These are phyloP conservation scores for Picea sitchensis DNA, from an alignment of 75 land plant genomes.

Conservation along the genomic window DNA sequence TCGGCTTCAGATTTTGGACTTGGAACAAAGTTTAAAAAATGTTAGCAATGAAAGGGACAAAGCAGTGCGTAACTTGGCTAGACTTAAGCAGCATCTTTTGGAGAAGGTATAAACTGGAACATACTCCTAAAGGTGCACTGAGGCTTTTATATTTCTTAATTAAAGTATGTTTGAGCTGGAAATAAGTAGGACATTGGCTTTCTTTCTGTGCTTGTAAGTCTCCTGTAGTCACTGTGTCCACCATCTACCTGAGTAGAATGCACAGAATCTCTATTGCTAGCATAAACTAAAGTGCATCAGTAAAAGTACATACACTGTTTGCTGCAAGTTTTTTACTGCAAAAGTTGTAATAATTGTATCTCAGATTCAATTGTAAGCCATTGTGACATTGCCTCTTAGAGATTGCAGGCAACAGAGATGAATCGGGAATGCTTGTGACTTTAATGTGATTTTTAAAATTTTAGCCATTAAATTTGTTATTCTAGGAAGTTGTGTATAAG, in stretches of 20 bases:
- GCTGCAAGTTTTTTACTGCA: neutral
- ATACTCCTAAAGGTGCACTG: neutral
- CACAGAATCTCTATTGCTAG: neutral
- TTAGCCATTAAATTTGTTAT: neutral
- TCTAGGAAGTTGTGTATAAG: neutral
- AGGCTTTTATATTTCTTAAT: neutral
- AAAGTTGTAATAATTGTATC: neutral
- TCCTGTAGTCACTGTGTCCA: neutral
- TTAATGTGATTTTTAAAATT: neutral
- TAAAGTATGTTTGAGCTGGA: neutral
- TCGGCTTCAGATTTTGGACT: slow-evolving; percentile 21
- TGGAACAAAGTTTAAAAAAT: slow-evolving; percentile 55
- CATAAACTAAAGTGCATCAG: neutral
- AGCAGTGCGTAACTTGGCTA: slow-evolving; percentile 63
- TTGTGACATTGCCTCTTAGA: neutral
- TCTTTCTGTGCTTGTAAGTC: neutral
- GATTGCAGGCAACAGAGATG: neutral
- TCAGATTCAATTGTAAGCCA: neutral
- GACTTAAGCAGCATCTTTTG: slow-evolving; percentile 90
- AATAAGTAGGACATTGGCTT: neutral
- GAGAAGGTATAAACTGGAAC: slow-evolving; percentile 58
- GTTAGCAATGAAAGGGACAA: slow-evolving; percentile 70
- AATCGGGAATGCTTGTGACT: neutral
- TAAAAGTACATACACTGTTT: neutral
- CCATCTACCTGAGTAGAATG: neutral